Evolutionary conservation across 1,139 yeast genomes (phyloP).

Genomic region (Blastobotrys aristatus): DNA sequence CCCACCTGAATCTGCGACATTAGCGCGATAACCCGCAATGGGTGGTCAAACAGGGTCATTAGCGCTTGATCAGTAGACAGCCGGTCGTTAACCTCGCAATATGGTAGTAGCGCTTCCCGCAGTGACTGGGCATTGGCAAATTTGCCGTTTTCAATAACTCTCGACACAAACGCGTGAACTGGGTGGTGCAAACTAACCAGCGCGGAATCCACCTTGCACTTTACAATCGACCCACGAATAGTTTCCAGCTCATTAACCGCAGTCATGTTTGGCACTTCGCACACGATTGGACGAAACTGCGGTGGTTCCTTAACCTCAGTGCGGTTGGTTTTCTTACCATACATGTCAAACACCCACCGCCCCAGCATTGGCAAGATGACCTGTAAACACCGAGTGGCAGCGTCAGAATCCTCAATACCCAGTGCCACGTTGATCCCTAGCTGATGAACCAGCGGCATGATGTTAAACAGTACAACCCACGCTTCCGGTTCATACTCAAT

Average conservation of each 20-base stretch:
- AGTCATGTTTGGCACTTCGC: conserved; percentile 12
- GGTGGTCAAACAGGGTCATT: conserved; percentile 57
- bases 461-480: conserved; percentile 76
- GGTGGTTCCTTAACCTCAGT: conserved; percentile 20
- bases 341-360: conserved; percentile 30
- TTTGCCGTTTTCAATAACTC: conserved; percentile 55
- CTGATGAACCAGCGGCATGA: conserved; percentile 47
- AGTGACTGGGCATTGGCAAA: conserved; percentile 33
- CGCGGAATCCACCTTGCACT: conserved; percentile 42
- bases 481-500: conserved; percentile 88
- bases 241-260: conserved; percentile 15
- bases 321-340: conserved; percentile 15
- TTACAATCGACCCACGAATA: conserved; percentile 27
- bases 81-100: conserved; percentile 4
- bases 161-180: conserved; percentile 64
- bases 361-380: conserved; percentile 26
- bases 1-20: conserved; percentile 74
- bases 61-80: conserved; percentile 18
- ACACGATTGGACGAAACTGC: conserved; percentile 14
- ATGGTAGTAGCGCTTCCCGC: conserved; percentile 23
- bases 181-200: conserved; percentile 76
- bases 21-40: conserved; percentile 69
- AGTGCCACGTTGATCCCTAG: conserved; percentile 36
- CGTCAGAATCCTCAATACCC: conserved; percentile 29
- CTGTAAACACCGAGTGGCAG: conserved; percentile 24